Evolutionary conservation across 1,284 basidiomycete species (phyloP).

Genomic region (Tylopilus orsonianus): DNA sequence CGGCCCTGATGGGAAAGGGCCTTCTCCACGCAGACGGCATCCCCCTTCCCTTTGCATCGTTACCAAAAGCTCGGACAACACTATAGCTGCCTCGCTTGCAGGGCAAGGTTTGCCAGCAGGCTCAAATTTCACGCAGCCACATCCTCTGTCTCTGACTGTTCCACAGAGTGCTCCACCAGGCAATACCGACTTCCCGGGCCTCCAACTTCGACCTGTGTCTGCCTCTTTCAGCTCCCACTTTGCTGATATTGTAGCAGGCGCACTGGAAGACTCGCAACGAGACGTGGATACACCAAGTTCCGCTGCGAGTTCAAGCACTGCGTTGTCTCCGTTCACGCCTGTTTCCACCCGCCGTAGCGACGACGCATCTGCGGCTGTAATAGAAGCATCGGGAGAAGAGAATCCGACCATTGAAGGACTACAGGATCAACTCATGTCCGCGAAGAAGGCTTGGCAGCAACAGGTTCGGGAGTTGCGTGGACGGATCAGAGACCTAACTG

Average conservation of each 20-base stretch:
- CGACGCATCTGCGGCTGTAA: constrained; percentile 31
- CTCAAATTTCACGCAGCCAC: constrained; percentile 11
- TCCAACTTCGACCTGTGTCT: constrained; percentile 75
- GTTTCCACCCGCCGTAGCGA: constrained; percentile 37
- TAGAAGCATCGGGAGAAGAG: constrained; percentile 43
- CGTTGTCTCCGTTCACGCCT: constrained; percentile 56
- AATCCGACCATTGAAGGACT: constrained; percentile 50
- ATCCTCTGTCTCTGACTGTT: constrained; percentile 9
- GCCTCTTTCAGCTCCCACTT: constrained; percentile 73
- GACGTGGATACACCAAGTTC: constrained; percentile 52
- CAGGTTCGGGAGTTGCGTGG: constrained; percentile 75
- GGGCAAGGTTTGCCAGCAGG: constrained; percentile 11
- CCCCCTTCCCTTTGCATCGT: constrained; percentile 47
- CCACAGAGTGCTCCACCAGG: constrained; percentile 66
- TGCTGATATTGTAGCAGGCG: constrained; percentile 53
- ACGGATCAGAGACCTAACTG: constrained; percentile 67
- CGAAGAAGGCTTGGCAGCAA: constrained; percentile 64
- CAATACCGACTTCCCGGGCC: constrained; percentile 57
- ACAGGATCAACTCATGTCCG: constrained; percentile 59
- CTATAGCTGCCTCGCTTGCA: constrained; percentile 15
- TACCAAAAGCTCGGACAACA: constrained; percentile 28
- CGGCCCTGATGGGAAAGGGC: constrained; percentile 11
- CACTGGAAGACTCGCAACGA: constrained; percentile 37
- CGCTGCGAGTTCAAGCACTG: constrained; percentile 39
- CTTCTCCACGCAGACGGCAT: constrained; percentile 36